Conservation (phyloP, 495 filamentous ascomycete species). For the Annulohypoxylon stygium region DNA sequence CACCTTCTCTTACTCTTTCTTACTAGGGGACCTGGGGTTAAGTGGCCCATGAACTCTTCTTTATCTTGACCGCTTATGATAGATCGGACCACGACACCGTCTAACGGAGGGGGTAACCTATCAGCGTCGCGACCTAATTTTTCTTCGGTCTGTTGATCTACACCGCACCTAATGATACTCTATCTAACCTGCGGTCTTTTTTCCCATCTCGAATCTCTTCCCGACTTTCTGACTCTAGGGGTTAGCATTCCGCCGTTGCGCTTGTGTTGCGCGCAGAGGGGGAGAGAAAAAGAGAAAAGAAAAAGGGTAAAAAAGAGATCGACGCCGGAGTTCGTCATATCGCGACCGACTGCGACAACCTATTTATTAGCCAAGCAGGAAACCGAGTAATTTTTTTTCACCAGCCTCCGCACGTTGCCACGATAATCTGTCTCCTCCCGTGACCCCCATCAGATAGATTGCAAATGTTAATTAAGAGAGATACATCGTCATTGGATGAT, state of each 20-base stretch:
- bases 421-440: constrained; percentile 37
- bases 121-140: constrained; percentile 40
- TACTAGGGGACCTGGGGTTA: constrained; percentile 5
- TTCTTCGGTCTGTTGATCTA: constrained; percentile 47
- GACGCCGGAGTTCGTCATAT: constrained; percentile 48
- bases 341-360: constrained; percentile 39
- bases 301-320: constrained; percentile 34
- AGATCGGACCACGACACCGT: constrained; percentile 42
- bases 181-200: constrained; percentile 43
- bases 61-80: constrained; percentile 52
- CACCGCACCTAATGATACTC: constrained; percentile 46
- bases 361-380: constrained; percentile 44
- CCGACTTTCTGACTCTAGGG: constrained; percentile 19
- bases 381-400: constrained; percentile 37
- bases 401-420: constrained; percentile 49
- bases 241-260: constrained; percentile 25
- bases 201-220: constrained; percentile 24
- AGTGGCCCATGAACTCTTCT: constrained; percentile 11
- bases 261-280: constrained; percentile 2
- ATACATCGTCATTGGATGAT: constrained; percentile 28
- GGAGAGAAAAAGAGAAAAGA: neutral
- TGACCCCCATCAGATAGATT: constrained; percentile 41
- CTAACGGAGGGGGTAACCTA: constrained; percentile 39
- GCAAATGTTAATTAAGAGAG: constrained; percentile 28
- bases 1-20: constrained; percentile 16